A percentile compares a stretch with the other conserved stretches of the same genome.
These are phyloP conservation scores for Candida orba DNA, from an alignment of 805 yeast genomes.

Conservation along the genomic window DNA sequence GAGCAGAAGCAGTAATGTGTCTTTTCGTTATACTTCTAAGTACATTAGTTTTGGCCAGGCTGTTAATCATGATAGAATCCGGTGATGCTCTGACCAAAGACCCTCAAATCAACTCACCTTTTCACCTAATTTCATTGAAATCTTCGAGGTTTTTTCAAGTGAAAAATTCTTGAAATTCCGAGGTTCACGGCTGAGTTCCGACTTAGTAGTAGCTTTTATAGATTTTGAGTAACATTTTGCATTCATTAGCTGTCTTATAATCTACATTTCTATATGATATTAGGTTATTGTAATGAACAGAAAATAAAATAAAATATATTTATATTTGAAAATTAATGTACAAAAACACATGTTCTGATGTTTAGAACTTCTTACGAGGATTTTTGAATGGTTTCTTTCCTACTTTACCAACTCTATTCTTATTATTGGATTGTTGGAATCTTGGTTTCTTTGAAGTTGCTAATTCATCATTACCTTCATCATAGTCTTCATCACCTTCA, in stretches of 20 bases:
- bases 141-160: background rate
- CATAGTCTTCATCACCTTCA: conserved; percentile 47
- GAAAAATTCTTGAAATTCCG: background rate
- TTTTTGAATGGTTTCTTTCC: conserved; percentile 38
- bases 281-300: no score
- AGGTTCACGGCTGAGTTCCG: background rate
- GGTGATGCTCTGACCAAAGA: no score
- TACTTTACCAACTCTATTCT: conserved; percentile 21
- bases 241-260: no score
- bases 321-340: background rate
- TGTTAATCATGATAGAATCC: no score
- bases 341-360: background rate
- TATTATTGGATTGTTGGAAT: conserved; percentile 12
- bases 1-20: no score
- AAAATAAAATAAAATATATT: no score
- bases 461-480: conserved; percentile 41
- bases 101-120: no score
- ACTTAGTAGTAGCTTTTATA: no score
- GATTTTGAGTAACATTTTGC: background rate
- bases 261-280: no score
- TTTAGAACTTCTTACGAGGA: conserved; percentile 50
- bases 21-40: no score
- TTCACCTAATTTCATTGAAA: no score
- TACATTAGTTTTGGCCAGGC: no score
- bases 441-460: conserved; percentile 26